These are phyloP conservation scores for Candida tibetensis DNA, from an alignment of 805 yeast genomes.

Conservation along the genomic window DNA sequence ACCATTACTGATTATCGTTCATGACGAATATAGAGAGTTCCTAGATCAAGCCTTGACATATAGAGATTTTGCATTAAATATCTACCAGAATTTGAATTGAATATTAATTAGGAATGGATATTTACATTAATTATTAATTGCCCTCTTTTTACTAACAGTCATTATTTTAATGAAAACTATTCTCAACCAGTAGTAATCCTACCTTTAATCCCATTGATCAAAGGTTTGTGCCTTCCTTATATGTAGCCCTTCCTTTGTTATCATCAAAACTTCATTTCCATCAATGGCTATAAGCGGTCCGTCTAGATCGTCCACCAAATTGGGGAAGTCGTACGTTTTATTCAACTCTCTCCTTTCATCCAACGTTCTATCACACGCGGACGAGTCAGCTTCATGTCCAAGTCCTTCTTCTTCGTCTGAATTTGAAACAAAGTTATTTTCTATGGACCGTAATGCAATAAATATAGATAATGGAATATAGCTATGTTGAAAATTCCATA, in stretches of 20 bases:
- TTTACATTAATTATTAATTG: not conserved
- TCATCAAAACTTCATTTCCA: conserved; percentile 36
- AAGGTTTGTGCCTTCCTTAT: conserved; percentile 20
- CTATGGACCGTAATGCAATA: conserved; percentile 82
- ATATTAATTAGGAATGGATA: not conserved
- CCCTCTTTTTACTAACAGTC: no score
- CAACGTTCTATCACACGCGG: conserved; percentile 46
- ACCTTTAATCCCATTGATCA: conserved; percentile 14
- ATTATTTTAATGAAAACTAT: no score
- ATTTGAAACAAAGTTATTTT: conserved; percentile 37
- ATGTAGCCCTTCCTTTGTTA: conserved; percentile 29
- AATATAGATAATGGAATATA: conserved; percentile 78
- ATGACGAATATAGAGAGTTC: conserved; percentile 9
- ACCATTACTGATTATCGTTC: conserved; percentile 6
- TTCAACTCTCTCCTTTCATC: conserved; percentile 75
- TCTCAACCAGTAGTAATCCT: not conserved
- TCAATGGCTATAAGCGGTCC: conserved; percentile 83
- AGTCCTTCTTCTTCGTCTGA: conserved; percentile 20
- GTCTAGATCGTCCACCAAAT: conserved; percentile 63
- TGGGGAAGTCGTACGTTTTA: conserved; percentile 76
- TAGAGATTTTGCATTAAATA: conserved; percentile 2
- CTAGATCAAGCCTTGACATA: conserved; percentile 2
- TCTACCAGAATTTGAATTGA: not conserved
- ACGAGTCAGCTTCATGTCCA: conserved; percentile 3
- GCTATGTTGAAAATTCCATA: conserved; percentile 79